These are phyloP conservation scores for Colletotrichum salicis DNA, from an alignment of 2,329 filamentous ascomycete species.

Conservation along the genomic window DNA sequence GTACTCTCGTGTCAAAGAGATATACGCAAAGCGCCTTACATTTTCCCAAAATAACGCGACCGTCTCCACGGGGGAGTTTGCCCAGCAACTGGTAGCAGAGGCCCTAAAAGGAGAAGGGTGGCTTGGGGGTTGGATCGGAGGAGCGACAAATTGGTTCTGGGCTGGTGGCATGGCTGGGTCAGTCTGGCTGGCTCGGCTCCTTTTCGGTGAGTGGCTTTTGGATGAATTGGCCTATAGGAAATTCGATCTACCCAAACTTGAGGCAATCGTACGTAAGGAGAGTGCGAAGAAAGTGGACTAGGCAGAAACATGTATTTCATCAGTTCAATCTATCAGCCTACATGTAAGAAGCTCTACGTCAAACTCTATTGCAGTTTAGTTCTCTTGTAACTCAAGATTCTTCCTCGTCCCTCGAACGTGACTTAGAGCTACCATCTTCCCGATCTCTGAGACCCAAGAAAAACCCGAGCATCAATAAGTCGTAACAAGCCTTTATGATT, in stretches of 20 bases:
- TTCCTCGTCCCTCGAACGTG: slow-evolving; percentile 22
- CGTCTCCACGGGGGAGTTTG: slow-evolving; percentile 56
- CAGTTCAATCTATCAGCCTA: neutral
- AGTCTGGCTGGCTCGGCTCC: slow-evolving; percentile 43
- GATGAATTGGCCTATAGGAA: slow-evolving; percentile 43
- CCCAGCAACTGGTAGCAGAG: slow-evolving; percentile 52
- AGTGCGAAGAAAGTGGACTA: slow-evolving; percentile 19
- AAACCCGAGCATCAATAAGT: slow-evolving; percentile 65
- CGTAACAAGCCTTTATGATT: slow-evolving; percentile 69
- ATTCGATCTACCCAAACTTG: slow-evolving; percentile 53
- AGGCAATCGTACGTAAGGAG: slow-evolving; percentile 31
- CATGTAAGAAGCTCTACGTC: no score
- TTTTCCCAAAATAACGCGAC: slow-evolving; percentile 62
- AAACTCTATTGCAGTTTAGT: neutral
- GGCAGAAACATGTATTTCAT: neutral
- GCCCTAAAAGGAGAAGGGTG: slow-evolving; percentile 54
- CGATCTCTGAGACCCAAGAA: slow-evolving; percentile 51
- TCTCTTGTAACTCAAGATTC: neutral
- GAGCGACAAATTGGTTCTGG: slow-evolving; percentile 48
- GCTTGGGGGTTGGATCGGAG: slow-evolving; percentile 46
- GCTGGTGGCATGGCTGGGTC: slow-evolving; percentile 45
- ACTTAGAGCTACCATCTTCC: slow-evolving; percentile 37
- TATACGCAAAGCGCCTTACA: slow-evolving; percentile 57
- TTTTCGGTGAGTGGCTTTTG: slow-evolving; percentile 43
- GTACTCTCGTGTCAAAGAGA: slow-evolving; percentile 56